phyloP scores from a whole-genome alignment of 208 protist genomes.

The Leishmania lainsoni region DNA sequence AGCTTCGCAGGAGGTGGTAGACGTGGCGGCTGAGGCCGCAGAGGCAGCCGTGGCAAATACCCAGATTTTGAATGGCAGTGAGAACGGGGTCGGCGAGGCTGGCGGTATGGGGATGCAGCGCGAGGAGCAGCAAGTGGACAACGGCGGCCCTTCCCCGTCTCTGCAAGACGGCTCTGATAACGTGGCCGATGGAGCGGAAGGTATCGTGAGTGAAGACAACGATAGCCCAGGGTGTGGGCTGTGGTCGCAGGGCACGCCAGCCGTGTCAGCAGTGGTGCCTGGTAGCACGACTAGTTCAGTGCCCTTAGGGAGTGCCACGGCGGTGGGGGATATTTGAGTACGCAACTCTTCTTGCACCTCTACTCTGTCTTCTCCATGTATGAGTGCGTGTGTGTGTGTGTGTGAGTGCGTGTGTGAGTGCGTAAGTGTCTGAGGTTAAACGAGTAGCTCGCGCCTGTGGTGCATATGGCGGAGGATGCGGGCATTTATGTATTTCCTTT shows the following conservation, averaged over 20 bases:
- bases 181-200: neutral
- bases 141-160: constrained; percentile 9
- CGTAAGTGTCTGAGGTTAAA: neutral
- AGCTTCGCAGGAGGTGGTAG: constrained; percentile 29
- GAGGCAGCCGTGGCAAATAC: constrained; percentile 31
- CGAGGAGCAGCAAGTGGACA: constrained; percentile 30
- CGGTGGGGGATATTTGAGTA: constrained; percentile 11
- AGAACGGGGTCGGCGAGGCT: constrained; percentile 13
- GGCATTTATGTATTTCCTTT: neutral
- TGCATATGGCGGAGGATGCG: neutral
- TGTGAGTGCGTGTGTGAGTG: neutral
- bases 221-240: neutral
- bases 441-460: neutral
- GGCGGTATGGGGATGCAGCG: constrained; percentile 7
- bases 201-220: neutral
- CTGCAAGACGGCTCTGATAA: neutral
- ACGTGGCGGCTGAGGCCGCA: constrained; percentile 28
- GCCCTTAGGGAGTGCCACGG: neutral
- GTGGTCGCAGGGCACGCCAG: neutral
- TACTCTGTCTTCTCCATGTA: neutral
- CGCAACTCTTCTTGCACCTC: neutral
- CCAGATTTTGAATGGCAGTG: constrained; percentile 23
- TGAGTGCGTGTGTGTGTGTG: neutral
- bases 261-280: neutral
- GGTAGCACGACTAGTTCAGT: neutral